phyloP scores from a whole-genome alignment of 2,329 filamentous ascomycete species.

The Talaromyces sp. region DNA sequence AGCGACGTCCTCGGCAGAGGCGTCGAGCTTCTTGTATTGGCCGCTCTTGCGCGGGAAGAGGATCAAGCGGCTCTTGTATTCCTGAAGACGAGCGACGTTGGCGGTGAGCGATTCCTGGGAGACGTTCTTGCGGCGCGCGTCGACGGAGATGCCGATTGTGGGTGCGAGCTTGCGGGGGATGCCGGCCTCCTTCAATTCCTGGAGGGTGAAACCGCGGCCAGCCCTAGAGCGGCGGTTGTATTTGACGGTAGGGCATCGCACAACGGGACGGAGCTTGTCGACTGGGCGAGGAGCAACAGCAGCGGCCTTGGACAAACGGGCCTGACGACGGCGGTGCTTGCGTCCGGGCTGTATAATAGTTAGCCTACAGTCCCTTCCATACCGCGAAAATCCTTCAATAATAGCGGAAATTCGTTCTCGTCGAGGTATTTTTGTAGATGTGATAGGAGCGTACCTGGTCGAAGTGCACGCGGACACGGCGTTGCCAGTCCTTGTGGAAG shows the following conservation, averaged over 20 bases:
- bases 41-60: constrained; percentile 95
- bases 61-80: constrained; percentile 94
- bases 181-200: constrained; percentile 97
- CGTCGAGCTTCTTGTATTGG: constrained; percentile 90
- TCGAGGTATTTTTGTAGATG: neutral
- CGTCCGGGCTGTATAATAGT: constrained; percentile 73
- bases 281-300: constrained; percentile 93
- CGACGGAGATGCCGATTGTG: constrained; percentile 96
- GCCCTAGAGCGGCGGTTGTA: constrained; percentile 98
- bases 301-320: constrained; percentile 91
- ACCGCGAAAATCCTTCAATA: constrained; percentile 6
- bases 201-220: constrained; percentile 95
- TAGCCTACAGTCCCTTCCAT: neutral
- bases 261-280: constrained; percentile 93
- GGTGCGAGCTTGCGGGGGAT: constrained; percentile 91
- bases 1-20: constrained; percentile 77
- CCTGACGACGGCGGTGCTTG: constrained; percentile 88
- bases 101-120: constrained; percentile 89
- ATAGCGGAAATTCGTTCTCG: neutral
- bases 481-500: constrained; percentile 99
- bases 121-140: constrained; percentile 94
- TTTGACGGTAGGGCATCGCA: constrained; percentile 96
- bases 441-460: constrained; percentile 75
- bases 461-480: constrained; percentile 98
- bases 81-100: constrained; percentile 97